Base-by-base conservation (phyloP, 2,329 filamentous ascomycete species). In the Cytospora piceicola region DNA sequence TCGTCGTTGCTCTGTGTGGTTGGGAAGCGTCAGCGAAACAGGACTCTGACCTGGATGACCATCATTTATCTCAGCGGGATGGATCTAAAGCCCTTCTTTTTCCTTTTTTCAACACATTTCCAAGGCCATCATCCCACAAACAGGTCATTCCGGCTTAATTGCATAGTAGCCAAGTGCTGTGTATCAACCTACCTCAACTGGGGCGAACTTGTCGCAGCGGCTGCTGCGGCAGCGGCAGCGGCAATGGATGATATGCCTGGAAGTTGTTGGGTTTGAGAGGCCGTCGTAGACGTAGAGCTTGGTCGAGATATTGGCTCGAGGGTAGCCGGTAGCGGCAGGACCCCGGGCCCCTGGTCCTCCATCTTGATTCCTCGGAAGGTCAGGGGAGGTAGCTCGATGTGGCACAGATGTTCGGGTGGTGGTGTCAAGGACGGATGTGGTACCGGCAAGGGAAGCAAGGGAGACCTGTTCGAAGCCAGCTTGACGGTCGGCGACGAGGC, bases 231-330 rank as follows among this genome's bases (percentile, higher is more conserved):
- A 0, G 65, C 77, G 53, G 74, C 78, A 30, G 79, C 74, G 46
- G 81, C 80, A 55, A 85, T 74, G 4, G 80, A 76, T 15, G 80
- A 77, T 36, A 85, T 80, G 39, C 77, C 79, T 11, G 82, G 78
- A 49, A 85, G 73, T 52, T 85, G 82, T 30, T 68, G 61, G 20
- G 78, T 76, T 64, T 79, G 73, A 20, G 81, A 80, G 22, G 77
- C 77, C 24, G 79, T 77, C 1, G 81, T 81, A 4, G 83, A 82
- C 3, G 80, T 80, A 36, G 83, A 83, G 70, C 78, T 80, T 27
- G 81, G 81, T 69, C 80, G 78, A 34, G 83, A 83, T 66, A 83
- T 80, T 22, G 80, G 77, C 68, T 86, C 83, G 52, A 80, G 72
- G 12, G 75, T 74, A 42, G 75, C 68, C 55, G 78, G 75, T 46